Conservation (phyloP, 2,329 filamentous ascomycete genomes). For the Colletotrichum falcatum region DNA sequence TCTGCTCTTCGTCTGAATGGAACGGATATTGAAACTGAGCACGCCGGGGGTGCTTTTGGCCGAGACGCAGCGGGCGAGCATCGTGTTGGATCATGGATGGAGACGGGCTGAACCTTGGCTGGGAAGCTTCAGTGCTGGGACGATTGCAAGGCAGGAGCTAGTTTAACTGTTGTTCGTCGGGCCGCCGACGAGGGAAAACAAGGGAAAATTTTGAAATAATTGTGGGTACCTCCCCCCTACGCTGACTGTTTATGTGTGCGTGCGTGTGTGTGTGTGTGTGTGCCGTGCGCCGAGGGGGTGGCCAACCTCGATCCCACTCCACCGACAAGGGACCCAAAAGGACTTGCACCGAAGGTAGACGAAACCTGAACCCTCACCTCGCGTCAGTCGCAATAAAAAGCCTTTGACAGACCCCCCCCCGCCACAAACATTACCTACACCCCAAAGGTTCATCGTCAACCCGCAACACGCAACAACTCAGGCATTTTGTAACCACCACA, state of each 20-base stretch:
- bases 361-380: conserved; percentile 41
- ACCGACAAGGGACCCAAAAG: conserved; percentile 33
- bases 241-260: conserved; percentile 13
- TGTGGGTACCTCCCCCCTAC: conserved; percentile 31
- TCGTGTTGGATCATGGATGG: conserved; percentile 26
- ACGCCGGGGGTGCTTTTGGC: conserved; percentile 9
- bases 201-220: conserved; percentile 33
- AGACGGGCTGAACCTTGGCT: conserved; percentile 30
- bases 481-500: conserved; percentile 15
- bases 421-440: conserved; percentile 25
- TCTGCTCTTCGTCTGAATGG: conserved; percentile 3
- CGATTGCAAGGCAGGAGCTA: not conserved
- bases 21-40: conserved; percentile 34
- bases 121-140: conserved; percentile 8
- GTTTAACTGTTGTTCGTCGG: not conserved
- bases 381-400: conserved; percentile 40
- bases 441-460: conserved; percentile 35
- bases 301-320: conserved; percentile 25
- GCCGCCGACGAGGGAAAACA: conserved; percentile 21
- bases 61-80: conserved; percentile 18
- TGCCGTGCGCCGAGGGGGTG: conserved; percentile 15
- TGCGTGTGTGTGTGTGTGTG: not conserved
- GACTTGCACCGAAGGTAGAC: conserved; percentile 31
- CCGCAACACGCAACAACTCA: conserved; percentile 24
- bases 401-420: conserved; percentile 23